Evolutionary conservation across 805 yeast genomes (phyloP).

Genomic region (Hyphopichia homilentoma): DNA sequence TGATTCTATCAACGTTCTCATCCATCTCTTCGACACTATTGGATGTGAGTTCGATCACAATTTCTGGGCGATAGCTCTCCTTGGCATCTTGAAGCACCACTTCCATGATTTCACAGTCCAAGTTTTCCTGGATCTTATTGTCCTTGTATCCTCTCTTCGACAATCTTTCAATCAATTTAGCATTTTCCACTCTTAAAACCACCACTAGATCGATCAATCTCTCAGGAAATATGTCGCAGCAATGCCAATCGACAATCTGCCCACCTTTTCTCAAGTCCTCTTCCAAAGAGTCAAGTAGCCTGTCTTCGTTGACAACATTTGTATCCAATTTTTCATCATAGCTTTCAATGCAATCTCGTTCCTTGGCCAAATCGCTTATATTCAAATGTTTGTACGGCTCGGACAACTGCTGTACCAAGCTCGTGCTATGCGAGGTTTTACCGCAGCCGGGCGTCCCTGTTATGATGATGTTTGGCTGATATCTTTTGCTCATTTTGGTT

Average conservation of each 20-base stretch:
- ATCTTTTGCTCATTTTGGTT: constrained; percentile 27
- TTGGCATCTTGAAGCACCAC: constrained; percentile 82
- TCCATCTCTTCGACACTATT: constrained; percentile 75
- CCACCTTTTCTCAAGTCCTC: constrained; percentile 82
- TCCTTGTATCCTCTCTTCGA: constrained; percentile 73
- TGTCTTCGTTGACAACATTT: constrained; percentile 89
- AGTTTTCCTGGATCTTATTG: constrained; percentile 80
- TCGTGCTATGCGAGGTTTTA: constrained; percentile 71
- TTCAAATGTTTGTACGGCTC: constrained; percentile 53
- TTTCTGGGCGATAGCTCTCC: constrained; percentile 73
- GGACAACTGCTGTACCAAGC: constrained; percentile 45
- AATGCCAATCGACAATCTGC: constrained; percentile 93
- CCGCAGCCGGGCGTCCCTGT: constrained; percentile 98
- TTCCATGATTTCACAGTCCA: constrained; percentile 97
- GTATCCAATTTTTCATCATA: constrained; percentile 84
- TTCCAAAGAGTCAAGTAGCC: constrained; percentile 75
- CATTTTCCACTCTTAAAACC: constrained; percentile 77
- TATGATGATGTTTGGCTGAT: constrained; percentile 70
- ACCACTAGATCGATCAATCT: constrained; percentile 87
- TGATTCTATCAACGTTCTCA: constrained; percentile 73
- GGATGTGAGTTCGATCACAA: constrained; percentile 77
- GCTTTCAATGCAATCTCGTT: constrained; percentile 72
- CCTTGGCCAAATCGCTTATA: constrained; percentile 79
- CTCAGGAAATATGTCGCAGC: constrained; percentile 93
- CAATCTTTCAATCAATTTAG: constrained; percentile 70